Conservation (phyloP, 2,329 filamentous ascomycete species). For the Alternaria gansuensis region DNA sequence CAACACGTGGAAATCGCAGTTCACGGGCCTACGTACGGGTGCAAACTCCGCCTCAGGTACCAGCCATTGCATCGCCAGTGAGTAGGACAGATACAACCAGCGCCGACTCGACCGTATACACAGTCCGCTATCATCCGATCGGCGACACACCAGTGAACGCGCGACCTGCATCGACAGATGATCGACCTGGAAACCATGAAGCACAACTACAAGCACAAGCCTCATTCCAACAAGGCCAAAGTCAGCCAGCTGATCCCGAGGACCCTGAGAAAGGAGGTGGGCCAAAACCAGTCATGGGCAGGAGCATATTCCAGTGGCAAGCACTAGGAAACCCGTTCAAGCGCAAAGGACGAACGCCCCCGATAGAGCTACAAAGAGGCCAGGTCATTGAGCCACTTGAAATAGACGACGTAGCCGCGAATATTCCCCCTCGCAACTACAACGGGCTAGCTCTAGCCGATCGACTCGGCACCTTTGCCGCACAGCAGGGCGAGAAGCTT, state of each 20-base stretch:
- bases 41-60: slow-evolving; percentile 53
- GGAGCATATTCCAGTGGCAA: slow-evolving; percentile 58
- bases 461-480: slow-evolving; percentile 59
- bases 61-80: slow-evolving; percentile 62
- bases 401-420: slow-evolving; percentile 48
- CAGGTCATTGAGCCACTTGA: slow-evolving; percentile 58
- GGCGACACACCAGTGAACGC: slow-evolving; percentile 51
- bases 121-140: slow-evolving; percentile 68
- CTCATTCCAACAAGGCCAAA: slow-evolving; percentile 11
- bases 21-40: slow-evolving; percentile 45
- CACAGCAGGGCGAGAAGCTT: slow-evolving; percentile 59
- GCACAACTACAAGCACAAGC: slow-evolving; percentile 15
- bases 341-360: slow-evolving; percentile 65
- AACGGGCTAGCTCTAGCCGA: slow-evolving; percentile 57
- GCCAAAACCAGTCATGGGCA: slow-evolving; percentile 21
- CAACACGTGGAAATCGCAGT: slow-evolving; percentile 33
- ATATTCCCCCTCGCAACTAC: slow-evolving; percentile 55
- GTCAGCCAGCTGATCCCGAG: slow-evolving; percentile 27
- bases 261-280: slow-evolving; percentile 47
- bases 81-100: slow-evolving; percentile 69
- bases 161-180: slow-evolving; percentile 29
- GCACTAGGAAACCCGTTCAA: slow-evolving; percentile 66
- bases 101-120: slow-evolving; percentile 70
- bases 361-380: slow-evolving; percentile 67
- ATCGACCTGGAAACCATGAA: slow-evolving; percentile 21